Conservation (phyloP, 23 red algal species). For the Gracilariopsis chorda region DNA sequence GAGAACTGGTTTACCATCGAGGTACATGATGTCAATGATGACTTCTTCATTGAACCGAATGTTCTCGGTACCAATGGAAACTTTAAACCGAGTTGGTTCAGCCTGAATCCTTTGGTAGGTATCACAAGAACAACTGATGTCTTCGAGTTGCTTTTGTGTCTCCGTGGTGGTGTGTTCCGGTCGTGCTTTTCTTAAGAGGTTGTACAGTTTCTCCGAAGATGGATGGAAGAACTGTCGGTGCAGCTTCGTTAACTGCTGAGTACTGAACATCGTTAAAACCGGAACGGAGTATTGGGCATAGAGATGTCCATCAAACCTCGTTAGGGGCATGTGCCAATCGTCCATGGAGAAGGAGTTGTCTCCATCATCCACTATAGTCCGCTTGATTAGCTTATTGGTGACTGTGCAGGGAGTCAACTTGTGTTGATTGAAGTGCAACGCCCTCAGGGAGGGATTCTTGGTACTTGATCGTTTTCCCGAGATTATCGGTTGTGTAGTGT, state of each 20-base stretch:
- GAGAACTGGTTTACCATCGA: background rate
- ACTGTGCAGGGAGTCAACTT: background rate
- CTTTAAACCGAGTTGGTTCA: background rate
- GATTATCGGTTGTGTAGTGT: too few species aligned
- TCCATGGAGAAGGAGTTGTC: too few species aligned
- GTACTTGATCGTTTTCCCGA: too few species aligned
- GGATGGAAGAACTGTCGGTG: conserved; percentile 25
- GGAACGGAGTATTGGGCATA: background rate
- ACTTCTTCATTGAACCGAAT: conserved; percentile 12
- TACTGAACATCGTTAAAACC: background rate
- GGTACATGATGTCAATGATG: conserved; percentile 15
- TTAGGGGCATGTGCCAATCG: background rate
- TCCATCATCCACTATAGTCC: too few species aligned
- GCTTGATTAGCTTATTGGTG: background rate
- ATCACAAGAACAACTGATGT: background rate
- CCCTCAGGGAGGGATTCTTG: too few species aligned
- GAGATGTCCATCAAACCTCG: background rate
- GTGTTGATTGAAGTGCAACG: too few species aligned
- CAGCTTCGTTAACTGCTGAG: background rate
- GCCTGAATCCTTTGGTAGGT: background rate
- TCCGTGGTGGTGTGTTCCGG: background rate
- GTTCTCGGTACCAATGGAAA: background rate
- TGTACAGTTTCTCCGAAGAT: background rate
- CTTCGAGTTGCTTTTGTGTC: background rate
- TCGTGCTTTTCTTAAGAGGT: background rate